Conservation (phyloP, 2,329 filamentous ascomycete species). For the Pseudocercospora cruenta region DNA sequence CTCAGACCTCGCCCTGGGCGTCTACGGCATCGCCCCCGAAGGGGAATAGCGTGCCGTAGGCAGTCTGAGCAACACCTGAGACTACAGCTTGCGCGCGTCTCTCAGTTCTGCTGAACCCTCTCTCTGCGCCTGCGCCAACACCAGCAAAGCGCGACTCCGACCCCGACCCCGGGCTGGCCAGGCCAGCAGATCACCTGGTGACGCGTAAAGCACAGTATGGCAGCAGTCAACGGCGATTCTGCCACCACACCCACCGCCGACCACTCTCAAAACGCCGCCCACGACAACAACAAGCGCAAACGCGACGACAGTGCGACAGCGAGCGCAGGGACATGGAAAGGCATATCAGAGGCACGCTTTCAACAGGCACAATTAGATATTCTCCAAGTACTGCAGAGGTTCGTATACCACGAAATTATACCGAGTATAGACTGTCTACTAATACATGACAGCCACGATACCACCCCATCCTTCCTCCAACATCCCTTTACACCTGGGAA, state of each 20-base stretch:
- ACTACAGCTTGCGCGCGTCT: too few relatives aligned
- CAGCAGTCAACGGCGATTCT: constrained; percentile 21
- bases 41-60: too few relatives aligned
- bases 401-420: constrained; percentile 15
- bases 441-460: constrained; percentile 42
- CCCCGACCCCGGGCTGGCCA: constrained; percentile 14
- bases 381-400: constrained; percentile 47
- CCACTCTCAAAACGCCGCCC: constrained; percentile 10
- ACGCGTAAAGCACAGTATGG: constrained; percentile 25
- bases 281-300: constrained; percentile 49
- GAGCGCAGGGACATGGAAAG: constrained; percentile 39
- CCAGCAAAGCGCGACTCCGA: constrained; percentile 11
- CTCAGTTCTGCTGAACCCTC: not conserved
- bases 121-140: not conserved
- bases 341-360: constrained; percentile 29
- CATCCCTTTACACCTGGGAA: constrained; percentile 38
- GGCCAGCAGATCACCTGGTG: constrained; percentile 11
- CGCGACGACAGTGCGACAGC: constrained; percentile 42
- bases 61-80: too few relatives aligned
- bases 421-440: constrained; percentile 14
- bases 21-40: too few relatives aligned
- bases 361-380: constrained; percentile 45
- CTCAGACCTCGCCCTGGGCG: too few relatives aligned
- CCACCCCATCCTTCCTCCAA: constrained; percentile 50
- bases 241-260: constrained; percentile 10